A percentile compares a stretch with the other conserved stretches of the same genome.
Conservation (phyloP, 179 eudicot genomes). For the Silene noctiflora region DNA sequence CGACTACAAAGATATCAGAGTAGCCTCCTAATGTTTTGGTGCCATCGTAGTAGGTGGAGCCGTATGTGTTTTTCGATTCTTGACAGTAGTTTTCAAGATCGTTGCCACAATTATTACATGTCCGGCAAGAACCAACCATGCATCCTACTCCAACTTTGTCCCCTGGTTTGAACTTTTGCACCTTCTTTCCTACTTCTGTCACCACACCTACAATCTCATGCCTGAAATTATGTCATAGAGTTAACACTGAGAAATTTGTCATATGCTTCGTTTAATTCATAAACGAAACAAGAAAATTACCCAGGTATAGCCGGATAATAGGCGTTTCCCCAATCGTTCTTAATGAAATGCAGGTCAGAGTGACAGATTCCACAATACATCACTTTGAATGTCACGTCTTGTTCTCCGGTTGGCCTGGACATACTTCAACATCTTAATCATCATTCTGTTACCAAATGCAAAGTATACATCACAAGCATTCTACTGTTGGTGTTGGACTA, state of each 20-base stretch:
- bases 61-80: constrained; percentile 25
- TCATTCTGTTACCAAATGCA: too few relatives aligned
- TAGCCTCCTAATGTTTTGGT: constrained; percentile 33
- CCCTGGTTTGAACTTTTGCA: constrained; percentile 26
- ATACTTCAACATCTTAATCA: too few relatives aligned
- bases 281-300: constrained; percentile 8
- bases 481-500: too few relatives aligned
- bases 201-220: constrained; percentile 31
- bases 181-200: constrained; percentile 31
- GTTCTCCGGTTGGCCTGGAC: constrained; percentile 32
- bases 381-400: constrained; percentile 35
- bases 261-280: too few relatives aligned
- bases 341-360: constrained; percentile 33
- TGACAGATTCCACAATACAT: constrained; percentile 39
- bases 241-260: too few relatives aligned
- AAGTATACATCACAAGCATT: too few relatives aligned
- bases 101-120: constrained; percentile 25
- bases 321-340: constrained; percentile 39
- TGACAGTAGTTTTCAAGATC: constrained; percentile 35
- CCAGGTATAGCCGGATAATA: constrained; percentile 35
- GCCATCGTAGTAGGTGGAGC: constrained; percentile 31
- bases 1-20: constrained; percentile 34
- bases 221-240: constrained; percentile 6
- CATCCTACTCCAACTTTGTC: constrained; percentile 39
- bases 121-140: constrained; percentile 33